Evolutionary conservation across 345 rosid species (phyloP), one percentile per base, ranked within the genome.

Genomic region (Eucalyptus globulus): DNA sequence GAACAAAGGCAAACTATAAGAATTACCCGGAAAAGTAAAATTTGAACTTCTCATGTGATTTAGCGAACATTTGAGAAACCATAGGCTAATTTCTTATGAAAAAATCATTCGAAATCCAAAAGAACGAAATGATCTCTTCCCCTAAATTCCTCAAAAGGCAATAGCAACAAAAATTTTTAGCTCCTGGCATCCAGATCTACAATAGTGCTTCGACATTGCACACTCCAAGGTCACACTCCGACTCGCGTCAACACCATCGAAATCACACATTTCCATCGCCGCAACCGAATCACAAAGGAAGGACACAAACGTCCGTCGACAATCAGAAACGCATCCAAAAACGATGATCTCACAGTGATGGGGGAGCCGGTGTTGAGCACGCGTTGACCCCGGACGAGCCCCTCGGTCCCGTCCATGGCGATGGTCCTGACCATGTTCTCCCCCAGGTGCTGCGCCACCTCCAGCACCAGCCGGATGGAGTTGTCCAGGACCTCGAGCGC

Each of bases 401-500:
- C 99, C 76, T 97, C 98, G 29, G 99, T 96, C 49, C 96, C 99
- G 89, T 97, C 99, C 99, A 98, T 97, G 89, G 99, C 99, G 89
- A 98, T 97, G 60, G 99, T 97, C 93, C 99, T 92, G 9, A 97
- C 99, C 27, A 93, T 89, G 88, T 90, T 94, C 93, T 94, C 98
- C 11, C 99, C 99, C 96, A 98, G 91, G 37, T 98, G 99, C 94
- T 97, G 99, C 45, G 99, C 97, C 87, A 98, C 99, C 93, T 98
- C 99, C 37, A 98, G 95, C 19, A 98, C 99, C 60, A 98, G 53
- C 40, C 99, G 92, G 3, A 95, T 90, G 21, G 98, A 93, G 85
- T 95, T 87, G 80, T 93, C 97, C 90, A 90, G 91, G 50, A 98
- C 99, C 94, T 98, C 99, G n/a, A 98, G 95, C 29, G 99, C 97